A percentile compares a stretch with the other conserved stretches of the same genome.
Conservation (phyloP, 1,139 yeast genomes). For the Zygosaccharomyces pseudobailii region DNA sequence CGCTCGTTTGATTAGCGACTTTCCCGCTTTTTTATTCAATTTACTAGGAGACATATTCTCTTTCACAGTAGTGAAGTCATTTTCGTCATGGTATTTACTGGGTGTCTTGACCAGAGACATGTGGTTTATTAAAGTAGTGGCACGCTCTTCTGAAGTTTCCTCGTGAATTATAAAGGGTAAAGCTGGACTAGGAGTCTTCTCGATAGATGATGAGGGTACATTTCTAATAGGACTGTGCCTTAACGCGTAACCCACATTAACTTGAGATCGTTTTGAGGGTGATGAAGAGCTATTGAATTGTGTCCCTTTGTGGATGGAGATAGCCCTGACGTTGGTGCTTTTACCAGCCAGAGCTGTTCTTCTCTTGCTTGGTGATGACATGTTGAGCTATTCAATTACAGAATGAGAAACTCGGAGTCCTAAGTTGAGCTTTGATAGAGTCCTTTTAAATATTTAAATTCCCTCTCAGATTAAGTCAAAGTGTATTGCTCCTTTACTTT, state of each 20-base stretch:
- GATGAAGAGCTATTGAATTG: constrained; percentile 8
- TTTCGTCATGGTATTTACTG: constrained; percentile 15
- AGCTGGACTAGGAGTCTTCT: constrained; percentile 2
- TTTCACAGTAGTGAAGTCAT: constrained; percentile 14
- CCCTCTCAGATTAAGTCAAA: neutral
- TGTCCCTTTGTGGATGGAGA: constrained; percentile 7
- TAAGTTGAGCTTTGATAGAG: neutral
- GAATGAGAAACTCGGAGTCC: neutral
- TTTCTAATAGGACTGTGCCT: constrained; percentile 17
- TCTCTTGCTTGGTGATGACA: constrained; percentile 19
- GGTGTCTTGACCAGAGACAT: constrained; percentile 9
- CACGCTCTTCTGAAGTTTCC: constrained; percentile 22
- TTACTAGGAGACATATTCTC: constrained; percentile 22
- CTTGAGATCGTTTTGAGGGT: constrained; percentile 14
- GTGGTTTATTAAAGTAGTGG: constrained; percentile 16
- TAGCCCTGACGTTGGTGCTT: constrained; percentile 11
- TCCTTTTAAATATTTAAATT: neutral
- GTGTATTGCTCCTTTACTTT: neutral
- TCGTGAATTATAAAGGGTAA: constrained; percentile 17
- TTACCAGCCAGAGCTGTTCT: constrained; percentile 17
- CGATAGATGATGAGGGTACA: constrained; percentile 4
- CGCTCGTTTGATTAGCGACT: too few species aligned
- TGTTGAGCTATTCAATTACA: neutral
- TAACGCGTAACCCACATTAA: constrained; percentile 15
- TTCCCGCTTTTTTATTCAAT: neutral